Evolutionary conservation across 768 basidiomycete genomes (phyloP), one percentile per base, ranked within the genome.

Genomic region (Boletus reticuloceps): DNA sequence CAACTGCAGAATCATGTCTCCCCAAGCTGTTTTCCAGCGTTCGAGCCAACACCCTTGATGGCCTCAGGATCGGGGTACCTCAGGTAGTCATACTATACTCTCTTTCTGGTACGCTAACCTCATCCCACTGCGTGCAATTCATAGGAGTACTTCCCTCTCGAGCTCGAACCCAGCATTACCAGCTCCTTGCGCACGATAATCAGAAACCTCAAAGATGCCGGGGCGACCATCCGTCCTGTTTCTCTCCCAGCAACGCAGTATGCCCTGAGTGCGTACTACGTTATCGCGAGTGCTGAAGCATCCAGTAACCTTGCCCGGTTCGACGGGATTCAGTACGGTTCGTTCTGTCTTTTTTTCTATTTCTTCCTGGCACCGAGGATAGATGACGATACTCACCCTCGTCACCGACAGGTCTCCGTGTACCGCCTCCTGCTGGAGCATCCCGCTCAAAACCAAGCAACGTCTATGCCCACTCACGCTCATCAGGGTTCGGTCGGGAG

Each of bases 201-300:
- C 38, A 56, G 63, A 0, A 51, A 64, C 12, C 75, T 88, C 17
- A 49, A 60, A 60, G 39, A 66, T 0, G 74, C 74, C 1, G 94
- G 94, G 1, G 93, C 91, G 0, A 74, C 74, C 1, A 62, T 97
- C 31, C 70, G 83, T 1, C 80, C 92, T 0, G 84, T 98, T 0
- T 87, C 88, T 10, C 75, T 98, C 12, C 89, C 92, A 0, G 71
- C 75, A 3, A 83, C 83, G 0, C 70, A 68, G 2, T 89, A 88
- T 64, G 91, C 92, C 0, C 77, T 98, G 6, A 92, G 93, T 52
- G 89, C 94, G 13, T 98, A 98, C 75, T 98, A 98, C 65, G 91
- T 97, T n/a, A 79, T 98, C 16, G 90, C 96, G 1, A 90, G 86
- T 56, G 94, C 96, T 0, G 96, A 98, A 67, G 95, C 95, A 0